phyloP scores from a whole-genome alignment of 768 basidiomycete genomes.

The Tephrocybe sp. region DNA sequence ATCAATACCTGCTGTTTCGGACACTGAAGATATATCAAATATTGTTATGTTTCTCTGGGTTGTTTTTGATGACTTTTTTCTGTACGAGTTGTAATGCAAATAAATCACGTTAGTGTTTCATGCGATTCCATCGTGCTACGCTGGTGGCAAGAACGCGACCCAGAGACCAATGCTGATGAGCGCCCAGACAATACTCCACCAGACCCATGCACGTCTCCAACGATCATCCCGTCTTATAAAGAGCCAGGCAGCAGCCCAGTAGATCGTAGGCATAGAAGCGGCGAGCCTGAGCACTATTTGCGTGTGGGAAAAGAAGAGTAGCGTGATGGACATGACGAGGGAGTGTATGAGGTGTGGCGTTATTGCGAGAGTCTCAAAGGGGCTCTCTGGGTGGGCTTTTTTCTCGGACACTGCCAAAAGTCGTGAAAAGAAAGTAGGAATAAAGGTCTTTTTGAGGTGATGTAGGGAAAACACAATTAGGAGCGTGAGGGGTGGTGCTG shows the following conservation, averaged over 20 bases:
- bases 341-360: constrained; percentile 79
- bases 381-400: constrained; percentile 8
- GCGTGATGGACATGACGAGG: constrained; percentile 51
- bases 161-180: constrained; percentile 68
- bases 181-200: constrained; percentile 82
- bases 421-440: background rate
- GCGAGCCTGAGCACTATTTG: constrained; percentile 84
- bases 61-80: too few species aligned
- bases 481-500: constrained; percentile 62
- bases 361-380: constrained; percentile 41
- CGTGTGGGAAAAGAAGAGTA: constrained; percentile 79
- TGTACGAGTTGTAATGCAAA: background rate
- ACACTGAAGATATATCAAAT: too few species aligned
- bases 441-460: constrained; percentile 25
- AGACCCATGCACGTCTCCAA: constrained; percentile 62
- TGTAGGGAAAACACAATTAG: constrained; percentile 40
- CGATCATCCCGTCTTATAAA: constrained; percentile 30
- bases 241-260: constrained; percentile 83
- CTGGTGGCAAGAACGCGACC: constrained; percentile 89
- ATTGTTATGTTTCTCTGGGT: too few species aligned
- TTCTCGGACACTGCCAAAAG: background rate
- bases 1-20: background rate
- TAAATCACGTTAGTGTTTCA: too few species aligned
- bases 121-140: too few species aligned
- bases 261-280: constrained; percentile 72